Conservation (phyloP, 169 alveolate genomes). For the Eimeria falciformis region DNA sequence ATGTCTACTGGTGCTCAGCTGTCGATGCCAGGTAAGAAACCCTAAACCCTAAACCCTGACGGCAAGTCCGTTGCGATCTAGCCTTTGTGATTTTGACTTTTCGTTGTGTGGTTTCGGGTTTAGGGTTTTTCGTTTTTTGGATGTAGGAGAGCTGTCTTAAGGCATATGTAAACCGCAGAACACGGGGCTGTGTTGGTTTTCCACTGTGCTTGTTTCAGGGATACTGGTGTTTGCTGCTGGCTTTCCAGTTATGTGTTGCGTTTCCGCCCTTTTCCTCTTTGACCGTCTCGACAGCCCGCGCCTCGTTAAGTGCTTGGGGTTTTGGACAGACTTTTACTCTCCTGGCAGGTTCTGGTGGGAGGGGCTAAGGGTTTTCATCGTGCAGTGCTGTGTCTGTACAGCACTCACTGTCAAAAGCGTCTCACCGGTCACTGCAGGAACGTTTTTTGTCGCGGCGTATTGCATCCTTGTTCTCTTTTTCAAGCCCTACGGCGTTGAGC, state of each 20-base stretch:
- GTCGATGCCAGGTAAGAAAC: not conserved
- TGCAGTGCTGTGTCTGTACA: not conserved
- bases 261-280: not conserved
- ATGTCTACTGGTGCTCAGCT: not conserved
- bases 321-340: not conserved
- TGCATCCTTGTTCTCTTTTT: not conserved
- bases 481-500: conserved; percentile 1
- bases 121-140: not conserved
- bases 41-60: conserved; percentile 8
- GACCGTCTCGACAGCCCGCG: not conserved
- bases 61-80: not conserved
- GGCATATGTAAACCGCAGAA: too few relatives aligned
- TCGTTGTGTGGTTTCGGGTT: not conserved
- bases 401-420: not conserved
- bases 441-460: not conserved
- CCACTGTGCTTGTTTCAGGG: not conserved
- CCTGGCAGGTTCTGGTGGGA: not conserved
- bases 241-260: not conserved
- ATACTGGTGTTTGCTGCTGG: not conserved
- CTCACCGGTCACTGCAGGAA: not conserved
- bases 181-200: not conserved
- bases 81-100: not conserved
- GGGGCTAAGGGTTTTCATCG: not conserved
- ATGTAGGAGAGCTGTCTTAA: too few relatives aligned
- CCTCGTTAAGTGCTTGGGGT: not conserved